A percentile compares a stretch with the other conserved stretches of the same genome.
Conservation (phyloP, 441 rosid genomes). For the Aleurites moluccanus region DNA sequence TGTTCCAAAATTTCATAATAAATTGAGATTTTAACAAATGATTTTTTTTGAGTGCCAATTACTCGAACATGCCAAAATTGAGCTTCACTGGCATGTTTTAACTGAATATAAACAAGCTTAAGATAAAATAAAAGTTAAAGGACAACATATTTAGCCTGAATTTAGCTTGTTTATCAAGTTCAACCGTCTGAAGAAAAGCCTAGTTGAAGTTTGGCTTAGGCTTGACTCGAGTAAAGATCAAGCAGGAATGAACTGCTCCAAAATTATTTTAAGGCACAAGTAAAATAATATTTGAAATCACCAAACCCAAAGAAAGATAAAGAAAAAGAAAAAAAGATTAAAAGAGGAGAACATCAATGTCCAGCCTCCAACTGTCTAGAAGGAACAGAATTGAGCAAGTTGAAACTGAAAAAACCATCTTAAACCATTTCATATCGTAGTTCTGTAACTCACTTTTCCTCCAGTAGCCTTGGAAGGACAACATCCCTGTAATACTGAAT, state of each 20-base stretch:
- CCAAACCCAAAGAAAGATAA: background rate
- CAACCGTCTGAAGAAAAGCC: background rate
- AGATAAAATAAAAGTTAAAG: background rate
- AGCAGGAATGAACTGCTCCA: background rate
- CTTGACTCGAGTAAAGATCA: background rate
- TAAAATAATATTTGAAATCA: background rate
- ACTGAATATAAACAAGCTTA: no score
- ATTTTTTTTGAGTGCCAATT: background rate
- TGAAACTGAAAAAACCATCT: constrained; percentile 8
- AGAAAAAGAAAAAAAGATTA: background rate
- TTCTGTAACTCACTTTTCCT: constrained; percentile 86
- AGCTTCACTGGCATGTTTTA: background rate
- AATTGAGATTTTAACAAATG: no score
- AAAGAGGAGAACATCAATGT: background rate
- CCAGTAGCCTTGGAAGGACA: constrained; percentile 87
- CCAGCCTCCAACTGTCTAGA: background rate
- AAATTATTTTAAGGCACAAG: background rate
- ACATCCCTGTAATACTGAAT: constrained; percentile 80
- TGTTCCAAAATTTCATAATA: background rate
- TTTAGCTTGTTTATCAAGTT: background rate
- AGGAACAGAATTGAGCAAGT: constrained; percentile 10
- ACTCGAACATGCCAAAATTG: background rate
- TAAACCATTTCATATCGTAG: constrained; percentile 11
- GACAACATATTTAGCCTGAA: background rate
- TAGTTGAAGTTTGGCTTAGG: background rate